These are phyloP conservation scores for Cercospora canescens DNA, from an alignment of 2,329 filamentous ascomycete species.

Conservation along the genomic window DNA sequence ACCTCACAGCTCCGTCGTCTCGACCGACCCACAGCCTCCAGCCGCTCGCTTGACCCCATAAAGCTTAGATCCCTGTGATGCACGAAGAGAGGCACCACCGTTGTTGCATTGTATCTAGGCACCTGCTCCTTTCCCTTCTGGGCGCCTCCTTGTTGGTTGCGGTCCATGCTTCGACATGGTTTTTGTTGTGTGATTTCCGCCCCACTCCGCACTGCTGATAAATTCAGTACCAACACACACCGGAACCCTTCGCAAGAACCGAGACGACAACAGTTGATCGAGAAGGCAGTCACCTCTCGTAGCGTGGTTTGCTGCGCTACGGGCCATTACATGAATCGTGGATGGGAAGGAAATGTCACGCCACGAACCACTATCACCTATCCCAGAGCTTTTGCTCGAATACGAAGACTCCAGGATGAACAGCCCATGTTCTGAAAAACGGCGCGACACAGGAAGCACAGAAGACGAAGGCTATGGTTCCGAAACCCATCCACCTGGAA, in stretches of 20 bases:
- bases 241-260: not conserved
- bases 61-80: not conserved
- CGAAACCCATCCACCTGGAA: not conserved
- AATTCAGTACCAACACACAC: not conserved
- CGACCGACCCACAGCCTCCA: not conserved
- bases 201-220: not conserved
- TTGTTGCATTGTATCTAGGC: not conserved
- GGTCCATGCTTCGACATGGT: slow-evolving; percentile 6
- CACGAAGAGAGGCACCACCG: not conserved
- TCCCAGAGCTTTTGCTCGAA: slow-evolving; percentile 6
- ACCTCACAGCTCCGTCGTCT: not conserved
- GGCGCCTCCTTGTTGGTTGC: slow-evolving; percentile 1
- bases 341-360: not conserved
- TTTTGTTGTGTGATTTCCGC: slow-evolving; percentile 7
- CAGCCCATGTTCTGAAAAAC: not conserved
- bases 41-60: not conserved
- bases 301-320: not conserved
- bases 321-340: not conserved
- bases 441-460: not conserved
- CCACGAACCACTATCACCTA: not conserved
- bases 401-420: not conserved
- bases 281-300: not conserved
- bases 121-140: not conserved
- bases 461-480: slow-evolving; percentile 11
- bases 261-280: not conserved